Evolutionary conservation across 2,329 filamentous ascomycete species (phyloP), one percentile per base, ranked within the genome.

Genomic region (Colletotrichum theobromicola): DNA sequence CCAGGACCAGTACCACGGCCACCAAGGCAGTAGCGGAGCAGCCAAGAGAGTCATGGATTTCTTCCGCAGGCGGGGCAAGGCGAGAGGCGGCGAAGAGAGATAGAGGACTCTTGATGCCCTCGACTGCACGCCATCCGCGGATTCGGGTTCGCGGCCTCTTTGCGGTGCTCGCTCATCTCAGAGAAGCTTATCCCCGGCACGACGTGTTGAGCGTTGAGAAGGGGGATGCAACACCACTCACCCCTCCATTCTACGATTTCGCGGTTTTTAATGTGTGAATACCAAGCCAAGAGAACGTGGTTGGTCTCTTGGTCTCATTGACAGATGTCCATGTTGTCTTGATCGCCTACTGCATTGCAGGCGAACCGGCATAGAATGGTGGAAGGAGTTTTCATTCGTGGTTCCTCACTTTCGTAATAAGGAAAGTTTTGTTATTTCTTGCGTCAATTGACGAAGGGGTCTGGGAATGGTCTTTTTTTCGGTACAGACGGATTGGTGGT

Each of bases 41-140:
- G 95, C 96, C 16, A 93, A 96, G 82, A 93, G 95, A 81, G 97
- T 99, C 50, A 98, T 99, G 96, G 96, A 99, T 85, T 98, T 98
- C 84, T 99, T 99, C 88, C 90, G 97, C 79, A 90, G 96, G 83
- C 91, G 96, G 82, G 95, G 94, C 70, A 95, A 93, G 85, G 94
- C 93, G 78, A 89, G 94, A 80, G 90, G 89, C 70, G 89, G 89
- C 46, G 90, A 92, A 75, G 85, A 88, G 79, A 88, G 88, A 86
- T 90, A 76, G 75, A 74, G 55, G 26, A 61, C 74, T 58, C 42
- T 76, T 34, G 64, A 68, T 21, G 58, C 50, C 21, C 67, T 70
- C 13, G 32, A 70, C 35, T 75, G 70, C 67, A 63, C 75, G 42
- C 74, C 57, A 26, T 58, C 58, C 21, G 60, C 46, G n/a, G 53